Evolutionary conservation across 2,329 filamentous ascomycete genomes (phyloP).

Genomic region (Sporothrix sp.): DNA sequence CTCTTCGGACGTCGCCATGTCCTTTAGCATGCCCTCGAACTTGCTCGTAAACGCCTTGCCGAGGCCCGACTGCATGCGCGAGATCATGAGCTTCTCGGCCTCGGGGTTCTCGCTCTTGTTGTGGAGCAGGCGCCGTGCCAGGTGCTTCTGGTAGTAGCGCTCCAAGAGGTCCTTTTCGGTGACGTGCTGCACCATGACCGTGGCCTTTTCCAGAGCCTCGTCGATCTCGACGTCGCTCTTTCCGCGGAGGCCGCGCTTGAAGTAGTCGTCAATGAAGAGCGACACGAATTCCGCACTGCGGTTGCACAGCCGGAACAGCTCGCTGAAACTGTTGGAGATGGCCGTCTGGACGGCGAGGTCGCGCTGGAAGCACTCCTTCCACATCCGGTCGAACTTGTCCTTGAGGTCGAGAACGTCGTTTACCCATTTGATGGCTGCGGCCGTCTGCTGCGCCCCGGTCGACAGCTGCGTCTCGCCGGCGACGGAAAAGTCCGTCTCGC

Average conservation of each 20-base stretch:
- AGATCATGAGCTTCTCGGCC: conserved; percentile 90
- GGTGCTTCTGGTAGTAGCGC: conserved; percentile 94
- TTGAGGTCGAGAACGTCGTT: conserved; percentile 81
- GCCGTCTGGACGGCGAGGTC: conserved; percentile 74
- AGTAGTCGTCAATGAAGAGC: conserved; percentile 90
- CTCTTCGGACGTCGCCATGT: conserved; percentile 81
- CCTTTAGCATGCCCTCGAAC: conserved; percentile 95
- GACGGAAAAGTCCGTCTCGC: conserved; percentile 44
- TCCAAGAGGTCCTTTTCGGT: conserved; percentile 92
- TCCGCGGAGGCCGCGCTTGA: conserved; percentile 87
- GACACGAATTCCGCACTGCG: conserved; percentile 88
- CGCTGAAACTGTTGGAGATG: conserved; percentile 75
- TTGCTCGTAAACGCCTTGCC: conserved; percentile 90
- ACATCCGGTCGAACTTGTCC: conserved; percentile 78
- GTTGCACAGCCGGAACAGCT: conserved; percentile 86
- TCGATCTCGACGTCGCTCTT: conserved; percentile 88
- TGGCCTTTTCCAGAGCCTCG: conserved; percentile 74
- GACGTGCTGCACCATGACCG: conserved; percentile 77
- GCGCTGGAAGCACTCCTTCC: conserved; percentile 58
- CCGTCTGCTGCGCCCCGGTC: conserved; percentile 66
- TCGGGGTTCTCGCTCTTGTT: conserved; percentile 85
- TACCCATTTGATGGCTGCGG: conserved; percentile 87
- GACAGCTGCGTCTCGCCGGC: conserved; percentile 33
- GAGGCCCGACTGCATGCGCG: conserved; percentile 92
- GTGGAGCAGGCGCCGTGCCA: conserved; percentile 77